These are phyloP conservation scores for Pseudogymnoascus sp. DNA, from an alignment of 2,329 filamentous ascomycete species.

Conservation along the genomic window DNA sequence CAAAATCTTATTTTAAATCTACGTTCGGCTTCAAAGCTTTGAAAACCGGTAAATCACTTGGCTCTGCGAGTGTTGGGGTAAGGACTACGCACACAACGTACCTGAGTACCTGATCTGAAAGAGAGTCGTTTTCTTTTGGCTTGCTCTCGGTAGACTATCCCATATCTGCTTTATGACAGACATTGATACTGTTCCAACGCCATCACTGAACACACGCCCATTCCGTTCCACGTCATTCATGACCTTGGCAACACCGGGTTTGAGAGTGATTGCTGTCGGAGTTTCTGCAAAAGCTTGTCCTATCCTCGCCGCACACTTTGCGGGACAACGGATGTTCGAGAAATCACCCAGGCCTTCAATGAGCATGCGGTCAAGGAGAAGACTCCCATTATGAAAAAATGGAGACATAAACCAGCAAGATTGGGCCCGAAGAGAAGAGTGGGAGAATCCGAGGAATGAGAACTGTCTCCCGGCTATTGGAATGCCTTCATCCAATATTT, in stretches of 20 bases:
- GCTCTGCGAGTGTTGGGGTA: too few species aligned
- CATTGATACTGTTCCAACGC: slow-evolving; percentile 65
- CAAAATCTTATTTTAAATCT: too few species aligned
- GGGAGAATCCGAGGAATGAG: slow-evolving; percentile 68
- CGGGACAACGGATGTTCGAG: slow-evolving; percentile 42
- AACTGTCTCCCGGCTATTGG: slow-evolving; percentile 55
- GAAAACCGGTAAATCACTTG: too few species aligned
- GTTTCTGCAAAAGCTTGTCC: slow-evolving; percentile 70
- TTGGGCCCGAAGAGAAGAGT: slow-evolving; percentile 67
- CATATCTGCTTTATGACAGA: slow-evolving; percentile 54
- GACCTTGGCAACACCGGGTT: slow-evolving; percentile 24
- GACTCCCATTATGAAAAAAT: slow-evolving; percentile 31
- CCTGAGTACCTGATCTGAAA: slow-evolving; percentile 68
- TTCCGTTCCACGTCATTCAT: slow-evolving; percentile 48
- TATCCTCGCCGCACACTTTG: slow-evolving; percentile 52
- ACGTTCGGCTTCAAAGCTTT: too few species aligned
- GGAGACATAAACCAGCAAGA: slow-evolving; percentile 59
- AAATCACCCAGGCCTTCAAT: slow-evolving; percentile 44
- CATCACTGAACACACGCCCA: slow-evolving; percentile 65
- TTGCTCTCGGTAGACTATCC: slow-evolving; percentile 40
- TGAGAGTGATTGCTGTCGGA: slow-evolving; percentile 49
- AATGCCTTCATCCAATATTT: slow-evolving; percentile 51
- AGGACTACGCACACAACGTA: slow-evolving; percentile 21
- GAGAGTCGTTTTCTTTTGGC: slow-evolving; percentile 47
- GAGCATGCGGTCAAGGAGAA: slow-evolving; percentile 32